Base-by-base conservation (phyloP, 2,329 filamentous ascomycete species). In the Teratosphaeria nubilosa region DNA sequence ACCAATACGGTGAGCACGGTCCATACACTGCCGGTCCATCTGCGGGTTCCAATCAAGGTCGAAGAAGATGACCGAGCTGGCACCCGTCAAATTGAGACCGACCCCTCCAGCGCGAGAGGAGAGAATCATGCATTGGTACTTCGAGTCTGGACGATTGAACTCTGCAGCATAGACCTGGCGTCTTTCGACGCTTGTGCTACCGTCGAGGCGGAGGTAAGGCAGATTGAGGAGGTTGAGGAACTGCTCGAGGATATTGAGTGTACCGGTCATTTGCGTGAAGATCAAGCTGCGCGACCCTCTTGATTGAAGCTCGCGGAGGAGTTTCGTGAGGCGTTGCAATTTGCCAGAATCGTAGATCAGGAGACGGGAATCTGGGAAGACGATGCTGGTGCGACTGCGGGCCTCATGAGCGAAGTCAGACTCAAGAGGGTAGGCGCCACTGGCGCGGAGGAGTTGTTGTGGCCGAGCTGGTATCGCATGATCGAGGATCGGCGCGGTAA, bases 1-100 rank as follows among this genome's bases (percentile, higher is more conserved):
- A 1, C 94, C 94, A 65, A 99, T 99, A 64, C 94, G 90, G 75
- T 99, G 94, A 68, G 90, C 95, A 67, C 94, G 85, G 72, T 99
- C 95, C 75, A 99, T 95, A 68, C 94, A 99, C 74, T 99, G 94
- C 74, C 96, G 96, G 77, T 99, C 94, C 94, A 99, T 99, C 55
- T 95, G 94, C 0, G 94, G 94, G 68, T 99, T 99, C 95, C 95
- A 99, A 72, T 99, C 94, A 60, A 97, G 86, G 69, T 99, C 94
- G 74, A 97, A 99, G 74, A 99, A 99, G 64, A 99, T 96, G 67
- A 99, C 94, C 0, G 91, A 96, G 72, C 97, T 94, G 5, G 94
- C 94, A 54, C 94, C 94, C 0, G 92, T 97, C 51, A 99, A 80
- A 68, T 99, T 99, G 77, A 99, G 95, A 58, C 94, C 94, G 0